Evolutionary conservation across 495 filamentous ascomycete genomes (phyloP), one percentile per base, ranked within the genome.

Genomic region (Hypoxylon perforatum): DNA sequence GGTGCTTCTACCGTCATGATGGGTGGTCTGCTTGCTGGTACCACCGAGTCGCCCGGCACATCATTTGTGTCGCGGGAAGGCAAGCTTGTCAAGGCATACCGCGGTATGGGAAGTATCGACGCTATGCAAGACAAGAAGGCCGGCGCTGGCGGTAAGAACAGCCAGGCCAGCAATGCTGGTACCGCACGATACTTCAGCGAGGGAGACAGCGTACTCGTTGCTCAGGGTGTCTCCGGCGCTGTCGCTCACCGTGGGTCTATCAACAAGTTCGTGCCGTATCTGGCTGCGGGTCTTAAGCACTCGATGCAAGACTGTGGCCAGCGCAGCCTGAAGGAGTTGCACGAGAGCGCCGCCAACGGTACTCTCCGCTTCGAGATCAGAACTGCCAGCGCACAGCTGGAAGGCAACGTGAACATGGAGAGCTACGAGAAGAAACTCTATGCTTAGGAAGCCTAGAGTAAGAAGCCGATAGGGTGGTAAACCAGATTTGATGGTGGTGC

Each of bases 371-470:
- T 99, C 70, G 96, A 99, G 84, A 80, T 97, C 76, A 82, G 95
- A 67, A 97, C 92, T 51, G 91, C 92, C 56, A 97, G 93, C 80
- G 95, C 96, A 45, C 91, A 94, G 86, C 84, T 94, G 52, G 95
- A 99, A 85, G 95, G 95, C 65, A 92, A 92, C 73, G 93, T 99
- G 68, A 94, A 98, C 71, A 90, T 99, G 85, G 92, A 98, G 81
- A 95, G 90, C 77, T 98, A 95, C 77, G 96, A 97, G 82, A 99
- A 98, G 90, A 99, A 97, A 84, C 89, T 99, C 63, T 99, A 97
- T 78, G 91, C 93, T 61, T 97, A 90, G 54, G 33, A 35, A 9
- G 28, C n/a, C 56, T 12, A 30, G 22, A 18, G 44, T 15, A 10
- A 12, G 39, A 44, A 38, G 25, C 28, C 42, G 6, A 44, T 18